Base-by-base conservation (phyloP, 2,329 filamentous ascomycete species). In the Colletotrichum lindemuthianum region DNA sequence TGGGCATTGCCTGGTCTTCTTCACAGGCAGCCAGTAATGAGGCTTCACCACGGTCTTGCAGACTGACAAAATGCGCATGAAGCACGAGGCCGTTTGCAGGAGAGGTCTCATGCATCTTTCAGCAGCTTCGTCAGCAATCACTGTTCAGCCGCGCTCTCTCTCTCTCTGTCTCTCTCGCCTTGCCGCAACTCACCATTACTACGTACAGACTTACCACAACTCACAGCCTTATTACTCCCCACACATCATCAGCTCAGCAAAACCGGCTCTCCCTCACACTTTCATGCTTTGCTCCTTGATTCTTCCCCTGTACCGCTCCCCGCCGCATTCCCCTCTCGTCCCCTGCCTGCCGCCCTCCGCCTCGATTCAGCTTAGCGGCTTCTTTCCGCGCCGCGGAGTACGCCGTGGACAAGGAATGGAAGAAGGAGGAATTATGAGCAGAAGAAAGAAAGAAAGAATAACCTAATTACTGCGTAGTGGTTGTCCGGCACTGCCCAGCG, bases 361-460 rank as follows among this genome's bases (percentile, higher is more conserved):
- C 59, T 57, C 40, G 45, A 61, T 61, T 41, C 44, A 44, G 61
- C 51, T 43, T 61, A 65, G 58, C 51, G 45, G 58, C 57, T 11
- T 33, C 11, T 11, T 15, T 13, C 12, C 15, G 41, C 53, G 53
- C 53, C 40, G 41, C 43, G 36, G 50, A 55, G 47, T 45, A 50
- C 24, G 53, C 53, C 40, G 53, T 51, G 52, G 44, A 16, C 53
- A 43, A 47, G 53, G 39, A 63, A 63, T 40, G 40, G 40, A 52
- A 39, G 13, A 33, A 15, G 32, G n/a, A 51, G 48, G n/a, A 37
- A 24, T 24, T n/a, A 39, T 10, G 48, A 10, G 36, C 15, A 34
- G 33, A 37, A 13, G 37, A 32, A 51, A 34, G 32, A 9, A 13
- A 51, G 48, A 32, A 51, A 51, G 13, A 51, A n/a, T n/a, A 6